Evolutionary conservation across 1,139 yeast genomes (phyloP).

Genomic region (Geotrichum australiense): DNA sequence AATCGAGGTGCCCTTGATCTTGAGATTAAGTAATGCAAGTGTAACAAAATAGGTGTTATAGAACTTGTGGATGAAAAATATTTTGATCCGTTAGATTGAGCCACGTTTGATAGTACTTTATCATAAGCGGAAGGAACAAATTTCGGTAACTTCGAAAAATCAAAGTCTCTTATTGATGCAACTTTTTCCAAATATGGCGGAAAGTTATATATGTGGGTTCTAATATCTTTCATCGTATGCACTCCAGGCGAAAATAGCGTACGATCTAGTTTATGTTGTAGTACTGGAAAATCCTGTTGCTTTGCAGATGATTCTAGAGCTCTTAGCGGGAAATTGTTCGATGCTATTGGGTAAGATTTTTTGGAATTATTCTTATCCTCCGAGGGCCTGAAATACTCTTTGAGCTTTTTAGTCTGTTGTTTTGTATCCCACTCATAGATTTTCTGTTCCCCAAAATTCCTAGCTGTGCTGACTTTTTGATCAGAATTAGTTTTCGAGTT

Average conservation of each 20-base stretch:
- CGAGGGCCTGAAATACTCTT: no score
- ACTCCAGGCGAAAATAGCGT: slow-evolving; percentile 79
- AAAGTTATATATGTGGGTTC: slow-evolving; percentile 69
- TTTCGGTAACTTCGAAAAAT: slow-evolving; percentile 48
- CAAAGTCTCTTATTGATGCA: slow-evolving; percentile 61
- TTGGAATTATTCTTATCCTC: no score
- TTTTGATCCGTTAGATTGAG: slow-evolving; percentile 38
- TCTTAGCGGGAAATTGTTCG: slow-evolving; percentile 2
- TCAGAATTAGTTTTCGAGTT: no score
- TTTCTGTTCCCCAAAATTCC: no score
- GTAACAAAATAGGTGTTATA: slow-evolving; percentile 68
- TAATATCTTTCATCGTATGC: slow-evolving; percentile 68
- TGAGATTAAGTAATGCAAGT: slow-evolving; percentile 63
- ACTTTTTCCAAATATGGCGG: slow-evolving; percentile 54
- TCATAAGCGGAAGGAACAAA: slow-evolving; percentile 71
- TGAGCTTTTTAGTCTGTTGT: no score
- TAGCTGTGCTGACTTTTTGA: no score
- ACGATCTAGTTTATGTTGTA: slow-evolving; percentile 59
- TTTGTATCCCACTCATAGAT: no score
- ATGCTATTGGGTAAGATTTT: background rate
- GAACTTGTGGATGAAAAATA: slow-evolving; percentile 84
- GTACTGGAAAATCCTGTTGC: slow-evolving; percentile 37
- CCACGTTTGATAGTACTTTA: slow-evolving; percentile 42
- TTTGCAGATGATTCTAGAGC: slow-evolving; percentile 4
- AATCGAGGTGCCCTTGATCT: slow-evolving; percentile 49